Evolutionary conservation across 176 grass and related monocot species (phyloP).

Genomic region (Carex scoparia): DNA sequence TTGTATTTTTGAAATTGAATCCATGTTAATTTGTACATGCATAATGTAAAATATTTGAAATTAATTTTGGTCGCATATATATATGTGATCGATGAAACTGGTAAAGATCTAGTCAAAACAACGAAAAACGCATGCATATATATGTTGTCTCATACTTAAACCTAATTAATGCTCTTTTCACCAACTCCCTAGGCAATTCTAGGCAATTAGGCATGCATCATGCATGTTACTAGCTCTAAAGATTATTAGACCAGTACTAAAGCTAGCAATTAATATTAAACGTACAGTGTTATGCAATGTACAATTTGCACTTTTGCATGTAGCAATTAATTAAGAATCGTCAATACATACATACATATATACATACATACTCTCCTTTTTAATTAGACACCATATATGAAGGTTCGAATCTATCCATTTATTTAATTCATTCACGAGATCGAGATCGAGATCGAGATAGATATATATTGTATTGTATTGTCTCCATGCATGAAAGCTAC

Average conservation of each 20-base stretch:
- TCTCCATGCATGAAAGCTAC: not conserved
- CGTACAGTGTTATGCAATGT: not conserved
- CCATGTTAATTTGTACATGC: too few relatives aligned
- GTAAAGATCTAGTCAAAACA: too few relatives aligned
- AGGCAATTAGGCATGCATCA: not conserved
- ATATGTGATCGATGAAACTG: too few relatives aligned
- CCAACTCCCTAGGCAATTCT: not conserved
- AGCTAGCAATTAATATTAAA: not conserved
- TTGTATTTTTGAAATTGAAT: not conserved
- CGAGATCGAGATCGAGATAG: not conserved
- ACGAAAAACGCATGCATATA: not conserved
- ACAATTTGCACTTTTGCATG: not conserved
- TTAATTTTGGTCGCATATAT: not conserved
- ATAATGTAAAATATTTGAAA: not conserved
- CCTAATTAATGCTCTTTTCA: not conserved
- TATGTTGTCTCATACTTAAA: not conserved
- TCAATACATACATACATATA: not conserved
- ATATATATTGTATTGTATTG: not conserved
- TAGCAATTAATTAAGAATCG: not conserved
- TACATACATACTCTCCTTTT: not conserved
- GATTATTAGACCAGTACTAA: not conserved
- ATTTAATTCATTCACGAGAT: not conserved
- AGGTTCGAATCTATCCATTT: not conserved
- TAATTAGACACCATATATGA: not conserved
- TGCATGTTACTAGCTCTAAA: not conserved